A percentile compares a stretch with the other conserved stretches of the same genome.
These are phyloP conservation scores for Discostella stelligera DNA, from an alignment of 352 stramenopile genomes.

Conservation along the genomic window DNA sequence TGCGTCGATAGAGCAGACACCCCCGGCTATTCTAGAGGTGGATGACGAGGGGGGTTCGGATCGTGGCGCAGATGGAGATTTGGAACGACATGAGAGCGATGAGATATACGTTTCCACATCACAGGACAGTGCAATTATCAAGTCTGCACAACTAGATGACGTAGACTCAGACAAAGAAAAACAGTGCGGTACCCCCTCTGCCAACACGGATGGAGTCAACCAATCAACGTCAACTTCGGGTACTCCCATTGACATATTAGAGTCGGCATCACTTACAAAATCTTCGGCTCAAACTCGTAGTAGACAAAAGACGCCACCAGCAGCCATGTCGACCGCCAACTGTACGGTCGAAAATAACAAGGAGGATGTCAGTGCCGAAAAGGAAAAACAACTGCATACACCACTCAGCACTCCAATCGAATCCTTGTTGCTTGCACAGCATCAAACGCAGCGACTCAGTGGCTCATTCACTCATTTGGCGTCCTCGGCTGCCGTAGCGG, in stretches of 20 bases:
- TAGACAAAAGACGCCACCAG: background rate
- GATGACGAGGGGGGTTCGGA: slow-evolving; percentile 32
- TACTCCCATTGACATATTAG: background rate
- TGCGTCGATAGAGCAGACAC: slow-evolving; percentile 16
- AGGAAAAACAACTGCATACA: background rate
- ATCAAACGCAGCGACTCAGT: background rate
- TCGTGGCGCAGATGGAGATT: background rate
- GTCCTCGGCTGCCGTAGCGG: slow-evolving; percentile 34
- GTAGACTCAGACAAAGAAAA: background rate
- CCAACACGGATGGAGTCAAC: background rate
- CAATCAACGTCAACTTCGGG: background rate
- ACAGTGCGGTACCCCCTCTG: background rate
- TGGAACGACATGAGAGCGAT: background rate
- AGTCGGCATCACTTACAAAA: background rate
- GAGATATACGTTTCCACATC: background rate
- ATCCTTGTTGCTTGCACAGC: slow-evolving; percentile 4
- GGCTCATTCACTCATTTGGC: slow-evolving; percentile 26
- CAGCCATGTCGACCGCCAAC: background rate
- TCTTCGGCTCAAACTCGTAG: background rate
- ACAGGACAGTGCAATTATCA: background rate
- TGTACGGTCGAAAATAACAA: background rate
- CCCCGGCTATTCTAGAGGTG: slow-evolving; percentile 57
- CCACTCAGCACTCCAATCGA: background rate
- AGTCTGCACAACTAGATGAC: background rate
- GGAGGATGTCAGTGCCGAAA: slow-evolving; percentile 14